Conservation (phyloP, 1,139 yeast species). For the Sugiyamaella paludigena region DNA sequence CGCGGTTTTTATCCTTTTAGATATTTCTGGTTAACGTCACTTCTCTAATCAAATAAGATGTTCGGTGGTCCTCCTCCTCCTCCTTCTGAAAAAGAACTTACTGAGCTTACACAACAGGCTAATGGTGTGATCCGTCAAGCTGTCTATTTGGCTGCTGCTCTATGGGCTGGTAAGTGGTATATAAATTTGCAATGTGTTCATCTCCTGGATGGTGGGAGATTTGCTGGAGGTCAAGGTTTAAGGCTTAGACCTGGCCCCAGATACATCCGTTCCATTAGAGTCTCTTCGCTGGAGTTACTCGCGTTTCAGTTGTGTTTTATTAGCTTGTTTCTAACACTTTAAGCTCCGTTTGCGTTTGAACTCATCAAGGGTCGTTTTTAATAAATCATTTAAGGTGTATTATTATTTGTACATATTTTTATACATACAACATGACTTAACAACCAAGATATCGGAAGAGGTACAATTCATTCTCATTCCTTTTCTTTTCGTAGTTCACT, state of each 20-base stretch:
- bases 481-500: no score
- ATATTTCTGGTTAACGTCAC: no score
- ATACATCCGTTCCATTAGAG: no score
- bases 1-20: no score
- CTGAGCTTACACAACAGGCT: slow-evolving; percentile 67
- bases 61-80: slow-evolving; percentile 76
- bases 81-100: slow-evolving; percentile 75
- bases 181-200: no score
- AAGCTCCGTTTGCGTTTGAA: slow-evolving; percentile 42
- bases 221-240: background rate
- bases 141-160: slow-evolving; percentile 67
- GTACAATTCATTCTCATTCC: no score
- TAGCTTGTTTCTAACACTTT: slow-evolving; percentile 10
- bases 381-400: slow-evolving; percentile 9
- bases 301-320: no score
- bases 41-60: slow-evolving; percentile 43
- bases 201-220: background rate
- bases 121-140: slow-evolving; percentile 65
- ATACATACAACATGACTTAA: no score
- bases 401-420: no score
- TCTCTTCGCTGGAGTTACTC: no score
- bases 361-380: slow-evolving; percentile 41
- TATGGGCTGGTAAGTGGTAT: slow-evolving; percentile 53
- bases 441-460: no score
- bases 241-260: no score